These are phyloP conservation scores for Dendrobium officinale DNA, from an alignment of 106 monocot genomes.

Conservation along the genomic window DNA sequence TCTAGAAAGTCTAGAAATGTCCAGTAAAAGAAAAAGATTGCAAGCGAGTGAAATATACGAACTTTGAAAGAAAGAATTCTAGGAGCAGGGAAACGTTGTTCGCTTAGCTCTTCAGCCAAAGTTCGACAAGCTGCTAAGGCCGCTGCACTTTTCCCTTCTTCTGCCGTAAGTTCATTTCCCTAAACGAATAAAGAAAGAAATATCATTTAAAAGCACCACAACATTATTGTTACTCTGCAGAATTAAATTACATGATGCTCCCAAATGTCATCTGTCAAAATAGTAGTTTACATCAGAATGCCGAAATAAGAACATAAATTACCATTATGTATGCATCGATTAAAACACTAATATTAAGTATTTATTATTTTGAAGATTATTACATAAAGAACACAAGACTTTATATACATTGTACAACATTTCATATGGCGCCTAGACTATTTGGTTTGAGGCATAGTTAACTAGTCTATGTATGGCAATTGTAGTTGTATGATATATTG, in stretches of 20 bases:
- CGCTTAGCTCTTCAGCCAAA: conserved; percentile 88
- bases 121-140: conserved; percentile 97
- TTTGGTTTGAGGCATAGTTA: no score
- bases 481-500: no score
- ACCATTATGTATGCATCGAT: neutral
- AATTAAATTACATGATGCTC: neutral
- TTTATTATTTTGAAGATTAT: no score
- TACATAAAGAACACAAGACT: no score
- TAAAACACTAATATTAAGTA: no score
- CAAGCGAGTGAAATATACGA: conserved; percentile 10
- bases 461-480: no score
- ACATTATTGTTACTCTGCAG: neutral
- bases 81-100: conserved; percentile 90
- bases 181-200: conserved; percentile 14
- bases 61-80: conserved; percentile 93
- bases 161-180: conserved; percentile 88
- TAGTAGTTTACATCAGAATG: neutral
- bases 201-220: neutral
- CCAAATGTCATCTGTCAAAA: neutral
- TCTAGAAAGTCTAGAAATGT: no score
- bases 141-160: conserved; percentile 87
- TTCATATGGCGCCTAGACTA: no score
- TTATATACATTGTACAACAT: no score
- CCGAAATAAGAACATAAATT: neutral
- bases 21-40: neutral